Evolutionary conservation across 352 stramenopile genomes (phyloP).

Genomic region (Pythium dissimile): DNA sequence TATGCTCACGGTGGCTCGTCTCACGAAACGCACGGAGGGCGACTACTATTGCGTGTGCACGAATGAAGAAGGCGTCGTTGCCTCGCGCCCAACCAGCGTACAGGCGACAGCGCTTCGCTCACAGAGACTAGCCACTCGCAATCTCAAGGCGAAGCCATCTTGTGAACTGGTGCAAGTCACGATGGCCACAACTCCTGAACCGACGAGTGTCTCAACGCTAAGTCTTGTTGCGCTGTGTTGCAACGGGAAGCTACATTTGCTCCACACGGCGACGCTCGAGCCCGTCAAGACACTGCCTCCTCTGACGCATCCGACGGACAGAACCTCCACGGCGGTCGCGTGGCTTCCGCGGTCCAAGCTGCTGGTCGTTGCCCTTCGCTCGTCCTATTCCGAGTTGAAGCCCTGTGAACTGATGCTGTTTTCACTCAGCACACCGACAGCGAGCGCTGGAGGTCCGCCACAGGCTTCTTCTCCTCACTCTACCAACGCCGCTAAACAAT

Average conservation of each 20-base stretch:
- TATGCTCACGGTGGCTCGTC: conserved; percentile 34
- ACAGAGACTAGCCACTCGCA: conserved; percentile 20
- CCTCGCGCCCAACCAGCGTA: conserved; percentile 33
- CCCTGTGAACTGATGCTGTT: not conserved
- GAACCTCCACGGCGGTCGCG: not conserved
- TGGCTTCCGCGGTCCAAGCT: conserved; percentile 14
- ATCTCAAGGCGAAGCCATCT: conserved; percentile 27
- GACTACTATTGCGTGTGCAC: conserved; percentile 62
- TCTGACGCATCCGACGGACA: not conserved
- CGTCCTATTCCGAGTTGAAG: not conserved
- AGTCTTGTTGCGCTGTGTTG: not conserved
- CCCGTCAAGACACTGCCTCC: conserved; percentile 5
- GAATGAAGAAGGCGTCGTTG: conserved; percentile 53
- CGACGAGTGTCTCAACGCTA: not conserved
- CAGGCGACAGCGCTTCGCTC: conserved; percentile 23
- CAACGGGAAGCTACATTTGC: conserved; percentile 2
- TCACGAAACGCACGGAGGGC: conserved; percentile 41
- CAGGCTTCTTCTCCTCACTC: not conserved
- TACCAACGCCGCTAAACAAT: not conserved
- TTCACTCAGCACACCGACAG: not conserved
- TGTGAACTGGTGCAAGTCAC: not conserved
- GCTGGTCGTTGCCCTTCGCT: conserved; percentile 3
- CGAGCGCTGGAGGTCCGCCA: no score
- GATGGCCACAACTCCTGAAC: not conserved
- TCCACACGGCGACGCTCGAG: conserved; percentile 5